These are phyloP conservation scores for Fusarium pseudonygamai DNA, from an alignment of 2,329 filamentous ascomycete genomes.

Conservation along the genomic window DNA sequence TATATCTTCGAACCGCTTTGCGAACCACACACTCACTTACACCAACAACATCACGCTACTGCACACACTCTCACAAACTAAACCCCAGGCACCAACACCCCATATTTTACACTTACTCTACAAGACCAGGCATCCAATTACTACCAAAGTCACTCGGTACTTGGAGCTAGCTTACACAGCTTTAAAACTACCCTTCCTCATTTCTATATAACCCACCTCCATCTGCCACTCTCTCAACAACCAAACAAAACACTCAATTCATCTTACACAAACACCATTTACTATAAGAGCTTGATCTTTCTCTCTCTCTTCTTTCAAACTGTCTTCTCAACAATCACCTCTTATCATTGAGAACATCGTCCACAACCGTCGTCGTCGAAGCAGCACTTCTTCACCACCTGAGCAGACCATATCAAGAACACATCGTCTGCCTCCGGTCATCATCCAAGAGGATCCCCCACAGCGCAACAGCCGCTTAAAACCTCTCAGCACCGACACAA, in stretches of 20 bases:
- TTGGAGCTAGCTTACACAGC: conserved; percentile 20
- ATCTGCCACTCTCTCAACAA: conserved; percentile 15
- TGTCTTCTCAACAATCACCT: conserved; percentile 31
- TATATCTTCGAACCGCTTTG: conserved; percentile 36
- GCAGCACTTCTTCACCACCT: conserved; percentile 15
- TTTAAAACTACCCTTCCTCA: conserved; percentile 24
- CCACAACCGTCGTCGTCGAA: conserved; percentile 30
- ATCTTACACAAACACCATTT: not conserved
- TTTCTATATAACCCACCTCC: conserved; percentile 39
- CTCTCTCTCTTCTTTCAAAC: conserved; percentile 3
- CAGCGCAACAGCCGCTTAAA: conserved; percentile 33
- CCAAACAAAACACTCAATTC: conserved; percentile 35
- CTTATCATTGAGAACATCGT: conserved; percentile 37
- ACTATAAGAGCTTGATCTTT: conserved; percentile 6
- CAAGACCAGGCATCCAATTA: conserved; percentile 34
- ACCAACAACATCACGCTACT: conserved; percentile 1
- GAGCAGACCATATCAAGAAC: conserved; percentile 23
- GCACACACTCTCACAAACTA: conserved; percentile 1
- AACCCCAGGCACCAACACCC: conserved; percentile 36
- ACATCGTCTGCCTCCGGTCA: conserved; percentile 26
- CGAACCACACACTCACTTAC: conserved; percentile 20
- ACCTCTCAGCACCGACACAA: conserved; percentile 48
- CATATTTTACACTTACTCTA: conserved; percentile 31
- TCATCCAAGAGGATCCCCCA: conserved; percentile 38
- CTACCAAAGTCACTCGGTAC: not conserved